Evolutionary conservation across 441 rosid species (phyloP).

Genomic region (Breynia disticha): DNA sequence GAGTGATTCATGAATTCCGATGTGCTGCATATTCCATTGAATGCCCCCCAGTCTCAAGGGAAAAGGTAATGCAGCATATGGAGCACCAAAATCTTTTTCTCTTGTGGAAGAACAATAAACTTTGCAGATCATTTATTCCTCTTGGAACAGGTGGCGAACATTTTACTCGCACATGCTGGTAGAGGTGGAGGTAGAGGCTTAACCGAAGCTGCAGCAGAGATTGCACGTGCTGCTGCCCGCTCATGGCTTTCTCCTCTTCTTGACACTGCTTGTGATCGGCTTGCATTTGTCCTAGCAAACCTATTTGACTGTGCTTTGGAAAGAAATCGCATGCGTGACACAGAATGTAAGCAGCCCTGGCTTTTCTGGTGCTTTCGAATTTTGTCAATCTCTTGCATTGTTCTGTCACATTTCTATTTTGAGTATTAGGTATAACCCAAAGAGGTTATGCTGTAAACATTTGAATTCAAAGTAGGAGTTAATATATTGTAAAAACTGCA

Average conservation of each 20-base stretch:
- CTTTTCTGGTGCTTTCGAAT: background rate
- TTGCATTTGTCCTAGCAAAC: slow-evolving; percentile 75
- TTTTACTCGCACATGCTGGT: slow-evolving; percentile 85
- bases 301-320: slow-evolving; percentile 85
- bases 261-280: slow-evolving; percentile 84
- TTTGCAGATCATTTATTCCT: slow-evolving; percentile 6
- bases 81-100: too few relatives aligned
- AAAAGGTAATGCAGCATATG: slow-evolving; percentile 83
- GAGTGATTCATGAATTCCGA: slow-evolving; percentile 84
- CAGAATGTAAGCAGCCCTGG: slow-evolving; percentile 50
- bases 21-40: slow-evolving; percentile 93
- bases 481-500: too few relatives aligned
- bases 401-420: too few relatives aligned
- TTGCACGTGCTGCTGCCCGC: slow-evolving; percentile 85
- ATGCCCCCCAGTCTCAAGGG: slow-evolving; percentile 90
- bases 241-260: slow-evolving; percentile 98
- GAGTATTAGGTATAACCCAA: too few relatives aligned
- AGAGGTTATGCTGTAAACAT: too few relatives aligned
- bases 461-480: too few relatives aligned
- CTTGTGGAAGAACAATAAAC: background rate
- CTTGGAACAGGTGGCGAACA: slow-evolving; percentile 72
- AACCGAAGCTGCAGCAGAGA: slow-evolving; percentile 91
- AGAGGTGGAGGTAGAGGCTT: slow-evolving; percentile 82
- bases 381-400: background rate
- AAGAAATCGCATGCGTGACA: slow-evolving; percentile 47